phyloP scores from a whole-genome alignment of 805 yeast genomes.

The Wickerhamiella slavikovae region DNA sequence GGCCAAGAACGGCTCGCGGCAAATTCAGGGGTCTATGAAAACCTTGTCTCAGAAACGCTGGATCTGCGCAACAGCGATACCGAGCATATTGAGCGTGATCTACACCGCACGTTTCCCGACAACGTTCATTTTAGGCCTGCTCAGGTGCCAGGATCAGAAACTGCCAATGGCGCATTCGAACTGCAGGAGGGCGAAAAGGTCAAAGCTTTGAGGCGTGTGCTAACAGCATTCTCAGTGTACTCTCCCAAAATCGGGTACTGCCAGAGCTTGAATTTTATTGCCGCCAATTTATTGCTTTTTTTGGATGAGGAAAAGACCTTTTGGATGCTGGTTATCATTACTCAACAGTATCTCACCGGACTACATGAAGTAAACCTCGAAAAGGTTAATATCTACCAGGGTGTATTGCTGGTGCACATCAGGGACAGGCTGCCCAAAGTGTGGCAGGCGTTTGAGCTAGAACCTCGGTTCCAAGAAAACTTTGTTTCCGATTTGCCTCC shows the following conservation, averaged over 20 bases:
- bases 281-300: conserved; percentile 66
- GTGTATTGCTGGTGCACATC: conserved; percentile 72
- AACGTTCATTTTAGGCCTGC: conserved; percentile 53
- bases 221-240: conserved; percentile 64
- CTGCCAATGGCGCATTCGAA: no score
- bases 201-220: conserved; percentile 54
- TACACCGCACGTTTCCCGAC: conserved; percentile 89
- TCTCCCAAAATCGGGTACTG: conserved; percentile 90
- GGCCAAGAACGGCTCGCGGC: conserved; percentile 56
- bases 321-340: conserved; percentile 88
- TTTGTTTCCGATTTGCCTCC: conserved; percentile 67
- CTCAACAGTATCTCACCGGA: conserved; percentile 71
- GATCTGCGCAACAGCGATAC: conserved; percentile 47
- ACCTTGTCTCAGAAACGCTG: conserved; percentile 37
- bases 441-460: conserved; percentile 38
- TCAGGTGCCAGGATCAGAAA: conserved; percentile 23
- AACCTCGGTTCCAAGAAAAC: conserved; percentile 21
- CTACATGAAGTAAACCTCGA: conserved; percentile 78
- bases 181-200: no score
- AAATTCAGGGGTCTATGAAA: conserved; percentile 55
- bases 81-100: conserved; percentile 84
- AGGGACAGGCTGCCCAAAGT: conserved; percentile 66
- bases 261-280: conserved; percentile 81
- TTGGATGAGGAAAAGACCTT: conserved; percentile 80
- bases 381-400: conserved; percentile 91